These are phyloP conservation scores for Zalaria obscura DNA, from an alignment of 2,329 filamentous ascomycete genomes.

Conservation along the genomic window DNA sequence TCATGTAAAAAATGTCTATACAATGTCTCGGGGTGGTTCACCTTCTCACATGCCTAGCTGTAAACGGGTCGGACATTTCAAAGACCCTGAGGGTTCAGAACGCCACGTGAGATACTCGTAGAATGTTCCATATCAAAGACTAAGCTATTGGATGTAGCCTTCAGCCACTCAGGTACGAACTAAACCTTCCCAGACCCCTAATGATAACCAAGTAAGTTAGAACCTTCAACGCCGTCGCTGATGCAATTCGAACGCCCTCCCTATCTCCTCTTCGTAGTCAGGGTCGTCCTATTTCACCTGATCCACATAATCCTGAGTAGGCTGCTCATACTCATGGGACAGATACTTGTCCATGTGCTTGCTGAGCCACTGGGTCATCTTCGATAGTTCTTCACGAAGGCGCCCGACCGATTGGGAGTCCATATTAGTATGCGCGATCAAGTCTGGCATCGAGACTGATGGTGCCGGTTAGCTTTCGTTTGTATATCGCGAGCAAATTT, in stretches of 20 bases:
- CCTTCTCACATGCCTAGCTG: no score
- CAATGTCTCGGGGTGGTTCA: no score
- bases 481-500: background rate
- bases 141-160: no score
- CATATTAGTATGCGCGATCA: constrained; percentile 97
- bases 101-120: no score
- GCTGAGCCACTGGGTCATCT: constrained; percentile 74
- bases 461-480: background rate
- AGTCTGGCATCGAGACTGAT: constrained; percentile 58
- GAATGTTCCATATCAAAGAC: no score
- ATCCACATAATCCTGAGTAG: constrained; percentile 56
- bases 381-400: constrained; percentile 75
- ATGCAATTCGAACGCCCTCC: background rate
- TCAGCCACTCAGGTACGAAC: no score
- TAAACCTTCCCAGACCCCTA: no score
- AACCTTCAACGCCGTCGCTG: constrained; percentile 4
- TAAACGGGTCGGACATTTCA: no score
- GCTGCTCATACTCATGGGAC: constrained; percentile 58
- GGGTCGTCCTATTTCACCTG: constrained; percentile 5
- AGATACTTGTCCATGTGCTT: constrained; percentile 69
- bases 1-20: no score
- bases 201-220: background rate
- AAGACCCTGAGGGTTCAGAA: no score
- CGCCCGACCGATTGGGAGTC: constrained; percentile 80
- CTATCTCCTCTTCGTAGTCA: background rate